A percentile compares a stretch with the other conserved stretches of the same genome.
Evolutionary conservation across 305 asterid species (phyloP).

Genomic region (Ilex paraguariensis): DNA sequence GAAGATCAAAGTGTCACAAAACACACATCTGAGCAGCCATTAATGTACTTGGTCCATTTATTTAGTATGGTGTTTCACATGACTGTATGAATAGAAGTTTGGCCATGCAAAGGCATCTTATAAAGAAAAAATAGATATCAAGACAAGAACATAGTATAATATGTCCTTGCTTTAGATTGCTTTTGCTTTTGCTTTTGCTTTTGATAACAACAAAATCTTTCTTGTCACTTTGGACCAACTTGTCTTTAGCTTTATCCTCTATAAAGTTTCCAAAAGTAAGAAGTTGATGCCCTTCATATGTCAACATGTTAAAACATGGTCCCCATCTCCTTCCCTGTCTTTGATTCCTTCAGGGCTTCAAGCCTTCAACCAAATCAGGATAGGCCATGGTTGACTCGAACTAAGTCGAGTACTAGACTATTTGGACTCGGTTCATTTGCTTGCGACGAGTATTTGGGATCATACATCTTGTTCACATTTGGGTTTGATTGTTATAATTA

Average conservation of each 20-base stretch:
- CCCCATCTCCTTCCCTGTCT: not conserved
- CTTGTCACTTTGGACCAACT: conserved; percentile 29
- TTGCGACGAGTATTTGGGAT: no score
- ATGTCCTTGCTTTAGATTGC: conserved; percentile 30
- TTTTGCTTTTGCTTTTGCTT: conserved; percentile 33
- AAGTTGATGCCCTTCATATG: not conserved
- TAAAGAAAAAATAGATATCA: not conserved
- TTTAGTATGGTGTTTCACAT: conserved; percentile 1
- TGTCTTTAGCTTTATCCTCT: conserved; percentile 23
- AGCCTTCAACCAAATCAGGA: no score
- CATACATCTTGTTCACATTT: no score
- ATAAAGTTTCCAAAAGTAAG: conserved; percentile 22
- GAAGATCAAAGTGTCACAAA: no score
- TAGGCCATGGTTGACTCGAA: no score
- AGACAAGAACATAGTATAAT: not conserved
- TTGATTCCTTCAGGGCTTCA: no score
- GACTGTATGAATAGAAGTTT: not conserved
- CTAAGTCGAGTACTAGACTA: no score
- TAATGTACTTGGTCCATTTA: not conserved
- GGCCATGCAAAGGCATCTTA: conserved; percentile 39
- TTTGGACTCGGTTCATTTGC: no score
- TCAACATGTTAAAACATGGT: not conserved
- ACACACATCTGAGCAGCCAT: no score
- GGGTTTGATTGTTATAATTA: no score
- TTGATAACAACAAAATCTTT: conserved; percentile 34